Conservation (phyloP, 257 asterid species). For the Solanum habrochaites region DNA sequence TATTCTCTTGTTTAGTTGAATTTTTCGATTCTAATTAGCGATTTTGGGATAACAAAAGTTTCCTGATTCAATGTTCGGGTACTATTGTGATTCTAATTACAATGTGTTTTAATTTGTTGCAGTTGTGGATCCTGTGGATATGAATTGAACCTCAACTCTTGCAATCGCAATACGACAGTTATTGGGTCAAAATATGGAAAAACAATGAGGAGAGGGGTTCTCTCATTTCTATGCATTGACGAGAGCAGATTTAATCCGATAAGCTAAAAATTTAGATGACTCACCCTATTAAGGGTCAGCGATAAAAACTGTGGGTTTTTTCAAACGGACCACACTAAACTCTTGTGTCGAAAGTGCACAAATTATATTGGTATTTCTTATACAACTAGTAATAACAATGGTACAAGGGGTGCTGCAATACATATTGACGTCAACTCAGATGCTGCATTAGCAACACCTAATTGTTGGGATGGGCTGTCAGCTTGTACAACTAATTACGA, state of each 20-base stretch:
- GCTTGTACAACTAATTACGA: constrained; percentile 14
- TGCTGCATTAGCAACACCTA: neutral
- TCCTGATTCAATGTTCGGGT: too few species aligned
- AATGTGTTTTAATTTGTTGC: neutral
- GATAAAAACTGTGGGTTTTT: constrained; percentile 26
- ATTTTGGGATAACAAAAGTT: neutral
- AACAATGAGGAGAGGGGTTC: constrained; percentile 33
- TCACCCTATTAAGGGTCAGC: constrained; percentile 20
- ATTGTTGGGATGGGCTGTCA: constrained; percentile 46
- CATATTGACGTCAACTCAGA: neutral
- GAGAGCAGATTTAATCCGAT: constrained; percentile 39
- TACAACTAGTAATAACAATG: neutral
- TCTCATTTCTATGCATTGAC: constrained; percentile 36
- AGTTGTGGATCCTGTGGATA: constrained; percentile 59
- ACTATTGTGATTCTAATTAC: neutral
- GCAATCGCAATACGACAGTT: constrained; percentile 25
- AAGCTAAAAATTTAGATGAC: constrained; percentile 24
- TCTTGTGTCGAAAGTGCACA: constrained; percentile 37
- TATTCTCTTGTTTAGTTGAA: too few species aligned
- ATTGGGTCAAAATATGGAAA: constrained; percentile 28
- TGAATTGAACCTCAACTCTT: constrained; percentile 39
- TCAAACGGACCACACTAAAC: constrained; percentile 15
- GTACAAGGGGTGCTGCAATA: neutral
- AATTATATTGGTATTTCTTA: constrained; percentile 22
- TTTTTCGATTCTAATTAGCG: neutral